These are phyloP conservation scores for Achlya hypogyna DNA, from an alignment of 352 stramenopile species.

Conservation along the genomic window DNA sequence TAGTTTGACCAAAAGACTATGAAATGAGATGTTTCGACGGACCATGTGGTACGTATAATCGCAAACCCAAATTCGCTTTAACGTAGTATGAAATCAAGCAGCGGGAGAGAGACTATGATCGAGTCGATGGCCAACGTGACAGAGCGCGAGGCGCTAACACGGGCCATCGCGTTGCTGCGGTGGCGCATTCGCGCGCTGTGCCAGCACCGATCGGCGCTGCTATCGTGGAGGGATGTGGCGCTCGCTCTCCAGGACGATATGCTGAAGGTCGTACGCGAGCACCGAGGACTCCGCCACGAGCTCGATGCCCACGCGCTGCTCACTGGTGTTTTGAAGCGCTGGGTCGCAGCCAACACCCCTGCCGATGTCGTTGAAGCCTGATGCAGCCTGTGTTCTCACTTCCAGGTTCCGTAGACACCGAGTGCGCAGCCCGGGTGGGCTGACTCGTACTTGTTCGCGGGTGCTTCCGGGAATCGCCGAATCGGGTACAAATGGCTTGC, in stretches of 20 bases:
- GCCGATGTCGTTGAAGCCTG: no score
- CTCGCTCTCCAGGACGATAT: background rate
- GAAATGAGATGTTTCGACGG: no score
- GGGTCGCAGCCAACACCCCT: background rate
- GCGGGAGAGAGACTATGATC: no score
- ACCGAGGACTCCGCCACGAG: background rate
- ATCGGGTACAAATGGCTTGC: background rate
- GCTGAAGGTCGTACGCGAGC: background rate
- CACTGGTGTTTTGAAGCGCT: background rate
- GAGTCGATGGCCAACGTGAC: no score
- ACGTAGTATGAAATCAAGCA: no score
- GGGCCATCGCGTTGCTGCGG: no score
- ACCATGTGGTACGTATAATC: no score
- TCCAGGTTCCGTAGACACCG: background rate
- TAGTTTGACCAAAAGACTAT: no score
- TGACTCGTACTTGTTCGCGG: background rate
- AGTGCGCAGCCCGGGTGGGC: background rate
- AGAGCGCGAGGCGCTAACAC: no score
- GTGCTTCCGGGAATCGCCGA: background rate
- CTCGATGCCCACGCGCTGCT: background rate
- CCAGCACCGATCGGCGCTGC: background rate
- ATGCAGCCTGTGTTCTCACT: background rate
- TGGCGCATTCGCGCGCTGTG: background rate
- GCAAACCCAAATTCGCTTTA: no score
- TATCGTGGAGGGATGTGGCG: background rate